Conservation (phyloP, 352 stramenopile species). For the Phytophthora quininea region DNA sequence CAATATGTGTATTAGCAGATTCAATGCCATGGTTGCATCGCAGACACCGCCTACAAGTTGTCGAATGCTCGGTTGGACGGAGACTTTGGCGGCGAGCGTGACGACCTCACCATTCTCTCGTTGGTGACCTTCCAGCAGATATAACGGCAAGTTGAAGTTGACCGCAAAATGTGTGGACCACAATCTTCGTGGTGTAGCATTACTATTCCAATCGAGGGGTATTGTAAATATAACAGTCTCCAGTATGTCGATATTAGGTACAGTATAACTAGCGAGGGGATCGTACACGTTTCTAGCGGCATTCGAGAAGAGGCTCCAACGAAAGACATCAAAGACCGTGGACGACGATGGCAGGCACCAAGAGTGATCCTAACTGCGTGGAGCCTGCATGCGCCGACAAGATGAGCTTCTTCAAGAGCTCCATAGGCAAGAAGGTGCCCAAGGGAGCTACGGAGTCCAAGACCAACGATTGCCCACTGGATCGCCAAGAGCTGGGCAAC, state of each 20-base stretch:
- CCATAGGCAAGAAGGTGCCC: conserved; percentile 55
- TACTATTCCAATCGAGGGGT: not conserved
- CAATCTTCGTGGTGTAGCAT: not conserved
- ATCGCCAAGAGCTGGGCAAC: conserved; percentile 86
- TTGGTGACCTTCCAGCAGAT: not conserved
- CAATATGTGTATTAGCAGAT: no score
- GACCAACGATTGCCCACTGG: conserved; percentile 77
- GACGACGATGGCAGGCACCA: conserved; percentile 40
- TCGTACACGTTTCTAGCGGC: conserved; percentile 54
- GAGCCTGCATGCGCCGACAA: conserved; percentile 88
- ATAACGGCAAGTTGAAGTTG: conserved; percentile 26
- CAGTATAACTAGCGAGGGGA: no score
- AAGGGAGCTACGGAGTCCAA: conserved; percentile 17
- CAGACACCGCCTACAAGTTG: conserved; percentile 20
- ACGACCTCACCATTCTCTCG: conserved; percentile 20
- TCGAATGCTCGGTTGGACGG: conserved; percentile 35
- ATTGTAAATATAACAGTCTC: not conserved
- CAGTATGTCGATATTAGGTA: no score
- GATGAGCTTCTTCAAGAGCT: conserved; percentile 84
- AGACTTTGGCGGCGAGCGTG: conserved; percentile 56
- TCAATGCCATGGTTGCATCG: no score
- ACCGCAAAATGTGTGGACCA: conserved; percentile 2
- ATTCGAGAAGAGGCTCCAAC: conserved; percentile 92
- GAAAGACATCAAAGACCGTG: not conserved
- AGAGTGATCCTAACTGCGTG: conserved; percentile 84